Base-by-base conservation (phyloP, 2,329 filamentous ascomycete genomes). In the Colletotrichum paranaense region DNA sequence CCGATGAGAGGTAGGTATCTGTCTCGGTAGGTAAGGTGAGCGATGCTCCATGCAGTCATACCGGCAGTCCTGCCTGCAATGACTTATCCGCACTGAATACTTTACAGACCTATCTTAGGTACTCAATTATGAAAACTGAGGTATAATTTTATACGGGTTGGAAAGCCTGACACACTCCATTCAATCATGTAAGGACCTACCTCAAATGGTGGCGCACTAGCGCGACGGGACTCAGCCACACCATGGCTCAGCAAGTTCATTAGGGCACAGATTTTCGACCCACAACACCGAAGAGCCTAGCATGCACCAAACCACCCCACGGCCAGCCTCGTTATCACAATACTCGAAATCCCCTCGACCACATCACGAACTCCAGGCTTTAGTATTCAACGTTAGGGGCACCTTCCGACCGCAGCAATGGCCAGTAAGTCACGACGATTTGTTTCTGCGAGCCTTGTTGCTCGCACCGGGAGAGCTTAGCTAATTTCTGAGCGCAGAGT, bases 401-500 rank as follows among this genome's bases (percentile, higher is more conserved):
- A 73, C 56, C 55, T 70, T 71, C 19, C 71, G 71, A 73, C 73
- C 74, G 81, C 81, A 84, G 80, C 79, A 78, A 84, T 84, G 83
- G 83, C 83, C 78, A 84, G 83, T 84, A 79, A 72, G 83, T 84
- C 12, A 19, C 38, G 24, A 35, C 11, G 2, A 4, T 7, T 2
- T 19, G 11, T 26, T 46, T 7, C 16, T 42, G 16, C 19, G 52
- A 24, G 42, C 42, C 22, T 58, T 9, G 26, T 22, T 76, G 76
- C 79, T 85, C 66, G 84, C 77, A 42, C 67, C 68, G 8, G 3
- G 65, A 26, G 19, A 16, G 32, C n/a, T 28, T 38, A 46, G 38
- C 67, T 73, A 52, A 73, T 38, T 52, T 52, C 42, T 4, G 46
- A 38, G 19, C 5, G 72, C 85, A 98, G 95, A 98, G 92, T 98